phyloP scores from a whole-genome alignment of 2,329 filamentous ascomycete genomes.

The Cercospora sesami region DNA sequence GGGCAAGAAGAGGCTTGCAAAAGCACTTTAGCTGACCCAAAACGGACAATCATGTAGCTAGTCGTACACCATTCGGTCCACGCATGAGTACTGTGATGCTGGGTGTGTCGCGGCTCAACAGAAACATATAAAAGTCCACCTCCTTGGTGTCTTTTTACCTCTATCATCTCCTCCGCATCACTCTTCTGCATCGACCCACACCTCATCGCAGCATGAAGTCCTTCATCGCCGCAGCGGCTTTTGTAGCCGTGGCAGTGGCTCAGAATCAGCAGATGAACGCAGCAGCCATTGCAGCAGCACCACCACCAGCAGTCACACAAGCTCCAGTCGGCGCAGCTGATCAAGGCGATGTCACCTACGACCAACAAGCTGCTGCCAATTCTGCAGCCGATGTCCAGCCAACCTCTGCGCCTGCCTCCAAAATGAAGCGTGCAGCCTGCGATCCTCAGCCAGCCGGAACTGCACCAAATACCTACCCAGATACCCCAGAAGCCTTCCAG shows the following conservation, averaged over 20 bases:
- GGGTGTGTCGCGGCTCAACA: not conserved
- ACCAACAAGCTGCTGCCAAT: conserved; percentile 23
- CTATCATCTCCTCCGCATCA: not conserved
- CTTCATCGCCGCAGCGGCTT: conserved; percentile 25
- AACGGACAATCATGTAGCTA: not conserved
- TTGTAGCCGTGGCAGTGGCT: conserved; percentile 29
- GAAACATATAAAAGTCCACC: not conserved
- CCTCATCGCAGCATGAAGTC: conserved; percentile 19
- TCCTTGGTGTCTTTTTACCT: not conserved
- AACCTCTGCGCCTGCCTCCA: conserved; percentile 22
- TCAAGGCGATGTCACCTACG: conserved; percentile 23
- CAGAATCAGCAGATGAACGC: conserved; percentile 32
- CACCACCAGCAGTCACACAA: conserved; percentile 20
- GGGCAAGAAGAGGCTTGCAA: not conserved
- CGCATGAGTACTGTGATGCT: too few species aligned
- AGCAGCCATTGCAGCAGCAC: conserved; percentile 27
- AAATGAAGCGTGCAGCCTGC: conserved; percentile 37
- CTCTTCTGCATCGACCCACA: not conserved
- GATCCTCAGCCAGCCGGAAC: conserved; percentile 41
- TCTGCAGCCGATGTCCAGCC: conserved; percentile 24
- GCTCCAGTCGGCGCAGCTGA: conserved; percentile 27
- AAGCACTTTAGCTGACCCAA: not conserved
- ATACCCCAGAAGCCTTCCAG: conserved; percentile 34
- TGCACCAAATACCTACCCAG: conserved; percentile 34
- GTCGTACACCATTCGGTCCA: not conserved